Conservation (phyloP, 2,329 filamentous ascomycete genomes). For the Setomelanomma holmii region DNA sequence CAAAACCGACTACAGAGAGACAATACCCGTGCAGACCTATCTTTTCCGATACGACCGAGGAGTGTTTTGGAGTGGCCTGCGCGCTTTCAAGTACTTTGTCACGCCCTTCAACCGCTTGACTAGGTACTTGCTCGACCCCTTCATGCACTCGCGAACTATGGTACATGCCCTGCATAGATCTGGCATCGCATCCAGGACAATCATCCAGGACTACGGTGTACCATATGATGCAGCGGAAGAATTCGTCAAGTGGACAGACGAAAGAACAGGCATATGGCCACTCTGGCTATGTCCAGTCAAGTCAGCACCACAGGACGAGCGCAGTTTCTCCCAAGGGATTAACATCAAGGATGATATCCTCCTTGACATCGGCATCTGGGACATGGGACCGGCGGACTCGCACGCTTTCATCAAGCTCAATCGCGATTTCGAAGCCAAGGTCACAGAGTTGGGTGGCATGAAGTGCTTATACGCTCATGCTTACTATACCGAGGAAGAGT, state of each 20-base stretch:
- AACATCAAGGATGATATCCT: slow-evolving; percentile 37
- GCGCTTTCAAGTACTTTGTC: slow-evolving; percentile 67
- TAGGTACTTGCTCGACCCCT: slow-evolving; percentile 65
- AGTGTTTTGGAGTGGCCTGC: slow-evolving; percentile 69
- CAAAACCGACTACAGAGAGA: slow-evolving; percentile 41
- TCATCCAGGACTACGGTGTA: slow-evolving; percentile 69
- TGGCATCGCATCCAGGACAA: slow-evolving; percentile 61
- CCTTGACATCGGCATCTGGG: slow-evolving; percentile 73
- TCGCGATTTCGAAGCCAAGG: slow-evolving; percentile 72
- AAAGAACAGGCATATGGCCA: slow-evolving; percentile 60
- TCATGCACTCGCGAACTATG: slow-evolving; percentile 67
- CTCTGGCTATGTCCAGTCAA: slow-evolving; percentile 66
- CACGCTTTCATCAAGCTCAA: slow-evolving; percentile 72
- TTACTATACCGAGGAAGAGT: slow-evolving; percentile 77
- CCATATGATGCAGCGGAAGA: slow-evolving; percentile 60
- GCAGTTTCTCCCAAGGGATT: slow-evolving; percentile 40
- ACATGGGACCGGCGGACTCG: slow-evolving; percentile 67
- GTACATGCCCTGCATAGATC: slow-evolving; percentile 69
- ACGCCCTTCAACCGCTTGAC: slow-evolving; percentile 67
- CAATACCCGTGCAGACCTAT: slow-evolving; percentile 60
- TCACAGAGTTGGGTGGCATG: slow-evolving; percentile 74
- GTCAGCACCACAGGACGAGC: slow-evolving; percentile 27
- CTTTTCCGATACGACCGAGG: slow-evolving; percentile 70
- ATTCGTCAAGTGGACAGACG: slow-evolving; percentile 62
- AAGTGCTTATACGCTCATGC: slow-evolving; percentile 91